Evolutionary conservation across 768 basidiomycete genomes (phyloP).

Genomic region (Melanogaster broomeanus): DNA sequence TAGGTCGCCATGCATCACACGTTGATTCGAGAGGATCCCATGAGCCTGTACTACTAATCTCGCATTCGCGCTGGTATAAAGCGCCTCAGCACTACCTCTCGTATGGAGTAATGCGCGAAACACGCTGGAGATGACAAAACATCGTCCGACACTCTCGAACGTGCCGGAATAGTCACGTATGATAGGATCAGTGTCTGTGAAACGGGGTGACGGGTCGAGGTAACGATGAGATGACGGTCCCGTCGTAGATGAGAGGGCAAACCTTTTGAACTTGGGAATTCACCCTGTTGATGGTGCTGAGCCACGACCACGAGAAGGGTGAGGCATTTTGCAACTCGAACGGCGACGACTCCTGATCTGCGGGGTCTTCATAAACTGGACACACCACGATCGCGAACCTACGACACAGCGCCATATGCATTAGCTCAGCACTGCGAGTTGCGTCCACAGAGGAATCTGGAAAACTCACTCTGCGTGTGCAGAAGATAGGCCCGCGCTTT

Average conservation of each 20-base stretch:
- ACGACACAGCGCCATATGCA: not conserved
- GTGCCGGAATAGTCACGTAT: conserved; percentile 91
- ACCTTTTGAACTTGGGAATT: conserved; percentile 98
- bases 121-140: conserved; percentile 71
- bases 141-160: conserved; percentile 50
- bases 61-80: conserved; percentile 94
- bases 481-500: conserved; percentile 94
- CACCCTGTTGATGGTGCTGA: conserved; percentile 95
- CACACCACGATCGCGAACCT: conserved; percentile 92
- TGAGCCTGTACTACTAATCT: conserved; percentile 47
- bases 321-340: conserved; percentile 63
- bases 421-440: not conserved
- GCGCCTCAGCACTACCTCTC: conserved; percentile 81
- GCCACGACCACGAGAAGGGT: conserved; percentile 91
- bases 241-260: not conserved
- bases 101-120: conserved; percentile 73
- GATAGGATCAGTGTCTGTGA: conserved; percentile 83
- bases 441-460: not conserved
- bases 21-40: not conserved
- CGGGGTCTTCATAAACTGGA: conserved; percentile 85
- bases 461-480: conserved; percentile 86
- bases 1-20: not conserved
- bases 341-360: conserved; percentile 66
- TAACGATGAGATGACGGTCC: conserved; percentile 2
- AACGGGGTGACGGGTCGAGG: not conserved